Evolutionary conservation across 2,329 filamentous ascomycete genomes (phyloP), one percentile per base, ranked within the genome.

Genomic region (Stachybotrys elegans): DNA sequence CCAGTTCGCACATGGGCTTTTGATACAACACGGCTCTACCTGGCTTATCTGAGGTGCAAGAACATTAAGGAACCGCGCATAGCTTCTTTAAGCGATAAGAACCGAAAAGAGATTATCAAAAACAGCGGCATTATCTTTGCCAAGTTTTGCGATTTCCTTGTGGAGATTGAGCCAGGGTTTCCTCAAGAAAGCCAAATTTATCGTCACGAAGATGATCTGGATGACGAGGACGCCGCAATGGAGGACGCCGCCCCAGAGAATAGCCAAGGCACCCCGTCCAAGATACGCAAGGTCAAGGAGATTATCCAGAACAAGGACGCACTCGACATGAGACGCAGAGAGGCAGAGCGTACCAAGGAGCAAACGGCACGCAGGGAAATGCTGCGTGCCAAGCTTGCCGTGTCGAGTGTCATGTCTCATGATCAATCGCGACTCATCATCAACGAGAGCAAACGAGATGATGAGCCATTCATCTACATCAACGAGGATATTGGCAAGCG

Each of bases 381-480:
- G 46, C 67, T 76, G 27, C 73, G 66, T 51, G 63, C 62, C 51
- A 70, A 60, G 48, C 65, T 76, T 48, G 76, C 63, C 51, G 61
- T 55, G 50, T 70, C 61, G 45, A 73, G 58, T 38, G 63, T 53
- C 47, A 70, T 65, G 48, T 62, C 60, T 48, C 72, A 60, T 58
- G 67, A 76, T 56, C 66, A 70, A 50, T 60, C 67, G 34, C 63
- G 72, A 39, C 62, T 87, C 20, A 79, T 85, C 38, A 77, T 90
- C 61, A 89, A 89, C 57, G 75, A 81, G 47, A 73, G 73, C 22
- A 86, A 84, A 56, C 66, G 72, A 17, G 76, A 83, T 3, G 65
- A 77, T 13, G 69, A 85, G 50, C 72, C 73, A 1, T 71, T 81
- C 38, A 76, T 89, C 22, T 84, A 79, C 49, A 66, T 95, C 41